A percentile compares a stretch with the other conserved stretches of the same genome.
phyloP scores from a whole-genome alignment of 768 basidiomycete genomes.

The Tylopilus subfusipes region DNA sequence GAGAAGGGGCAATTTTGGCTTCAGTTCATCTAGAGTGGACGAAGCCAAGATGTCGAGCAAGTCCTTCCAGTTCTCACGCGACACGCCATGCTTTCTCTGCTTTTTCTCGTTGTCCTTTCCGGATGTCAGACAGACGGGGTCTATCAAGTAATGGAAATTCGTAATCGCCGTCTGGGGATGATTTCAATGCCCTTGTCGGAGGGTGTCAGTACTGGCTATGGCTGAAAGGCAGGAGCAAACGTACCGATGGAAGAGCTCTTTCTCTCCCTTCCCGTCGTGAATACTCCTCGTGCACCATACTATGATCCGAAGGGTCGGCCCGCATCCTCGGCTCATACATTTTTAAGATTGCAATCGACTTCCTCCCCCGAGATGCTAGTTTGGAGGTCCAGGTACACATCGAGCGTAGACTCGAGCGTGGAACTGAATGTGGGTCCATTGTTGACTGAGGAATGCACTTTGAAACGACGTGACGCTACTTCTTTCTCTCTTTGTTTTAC shows the following conservation, averaged over 20 bases:
- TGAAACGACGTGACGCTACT: too few relatives aligned
- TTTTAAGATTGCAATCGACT: slow-evolving; percentile 38
- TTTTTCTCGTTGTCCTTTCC: not conserved
- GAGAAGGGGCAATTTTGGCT: too few relatives aligned
- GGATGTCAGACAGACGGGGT: slow-evolving; percentile 42
- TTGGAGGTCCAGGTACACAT: slow-evolving; percentile 52
- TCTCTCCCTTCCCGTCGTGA: slow-evolving; percentile 57
- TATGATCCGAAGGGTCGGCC: slow-evolving; percentile 52
- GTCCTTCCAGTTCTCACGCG: slow-evolving; percentile 77
- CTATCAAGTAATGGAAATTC: slow-evolving; percentile 54
- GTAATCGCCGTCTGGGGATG: slow-evolving; percentile 67
- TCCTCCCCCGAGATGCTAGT: slow-evolving; percentile 14
- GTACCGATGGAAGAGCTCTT: slow-evolving; percentile 56
- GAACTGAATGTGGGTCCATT: slow-evolving; percentile 47
- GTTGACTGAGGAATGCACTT: too few relatives aligned
- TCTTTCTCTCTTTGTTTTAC: too few relatives aligned
- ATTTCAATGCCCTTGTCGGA: slow-evolving; percentile 47
- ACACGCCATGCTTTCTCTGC: not conserved
- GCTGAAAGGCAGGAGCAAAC: slow-evolving; percentile 5
- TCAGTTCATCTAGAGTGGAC: slow-evolving; percentile 43
- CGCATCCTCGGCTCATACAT: slow-evolving; percentile 59
- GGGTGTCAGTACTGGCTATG: not conserved
- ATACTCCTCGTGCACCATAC: slow-evolving; percentile 60
- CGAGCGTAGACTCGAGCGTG: slow-evolving; percentile 49
- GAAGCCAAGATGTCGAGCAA: slow-evolving; percentile 65